Base-by-base conservation (phyloP, 352 stramenopile species). In the Pythium aristosporum region DNA sequence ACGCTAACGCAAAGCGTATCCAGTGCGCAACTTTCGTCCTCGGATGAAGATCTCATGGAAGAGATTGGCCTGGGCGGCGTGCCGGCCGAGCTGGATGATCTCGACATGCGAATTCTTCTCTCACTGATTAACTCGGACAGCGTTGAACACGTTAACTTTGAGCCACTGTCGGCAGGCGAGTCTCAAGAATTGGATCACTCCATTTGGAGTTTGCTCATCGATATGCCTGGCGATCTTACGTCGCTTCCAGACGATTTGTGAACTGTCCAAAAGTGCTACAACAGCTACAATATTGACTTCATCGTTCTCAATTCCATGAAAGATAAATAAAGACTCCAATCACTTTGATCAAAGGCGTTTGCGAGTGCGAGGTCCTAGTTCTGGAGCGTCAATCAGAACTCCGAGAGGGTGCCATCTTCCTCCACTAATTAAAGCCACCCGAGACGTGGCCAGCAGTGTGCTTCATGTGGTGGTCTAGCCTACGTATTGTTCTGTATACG, bases 21-120 rank as follows among this genome's bases (percentile, higher is more conserved):
- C 32, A 41, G 23, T n/a, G 3, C 8, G 15, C 20, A 30, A 11
- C 52, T 48, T 0, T 48, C 52, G 20, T 48, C 34, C 1, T 58
- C 52, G 1, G 36, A 47, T 20, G 52, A 58, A 49, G 52, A 58
- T 8, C 20, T 58, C 10, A 44, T 47, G 20, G 52, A 58, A 6
- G 52, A 58, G n/a, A 48, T 49, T 21, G 18, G 13, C 20, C 18
- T 25, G 2, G 23, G 3, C 4, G 52, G 7, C n/a, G 36, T 3
- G 4, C 11, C 52, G 5, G 39, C 18, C 9, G 52, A 58, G 12
- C 52, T 58, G 3, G 52, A 58, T 46, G 52, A 58, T n/a, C 52
- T 58, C 34, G 52, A 58, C 37, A 16, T 58, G 36, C 52, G 52
- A 34, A 58, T 58, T 21, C 39, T 58, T 12, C 25, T 58, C 18